Conservation (phyloP, 1,284 basidiomycete genomes). For the Microbotryum intermedium region DNA sequence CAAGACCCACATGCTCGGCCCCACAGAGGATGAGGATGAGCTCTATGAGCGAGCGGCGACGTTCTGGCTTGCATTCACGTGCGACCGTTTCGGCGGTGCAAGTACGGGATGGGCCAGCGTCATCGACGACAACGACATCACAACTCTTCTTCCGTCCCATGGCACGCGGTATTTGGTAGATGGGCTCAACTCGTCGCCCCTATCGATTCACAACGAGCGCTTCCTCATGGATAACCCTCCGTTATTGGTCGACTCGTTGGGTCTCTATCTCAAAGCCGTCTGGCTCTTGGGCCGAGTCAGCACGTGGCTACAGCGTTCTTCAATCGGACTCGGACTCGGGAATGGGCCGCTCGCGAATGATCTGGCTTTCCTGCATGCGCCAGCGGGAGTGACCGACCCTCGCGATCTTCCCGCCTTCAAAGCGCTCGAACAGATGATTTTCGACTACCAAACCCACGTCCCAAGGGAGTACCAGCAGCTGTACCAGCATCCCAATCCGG, state of each 20-base stretch:
- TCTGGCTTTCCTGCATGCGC: not conserved
- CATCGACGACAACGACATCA: slow-evolving; percentile 29
- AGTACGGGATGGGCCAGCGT: slow-evolving; percentile 30
- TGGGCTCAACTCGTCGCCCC: slow-evolving; percentile 11
- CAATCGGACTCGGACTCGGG: not conserved
- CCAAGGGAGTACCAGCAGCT: slow-evolving; percentile 7
- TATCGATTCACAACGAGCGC: slow-evolving; percentile 21
- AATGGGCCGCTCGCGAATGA: too few species aligned
- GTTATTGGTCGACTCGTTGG: slow-evolving; percentile 17
- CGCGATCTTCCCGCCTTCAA: slow-evolving; percentile 14
- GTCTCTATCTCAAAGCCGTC: slow-evolving; percentile 29
- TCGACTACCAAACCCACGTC: slow-evolving; percentile 2
- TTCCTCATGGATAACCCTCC: slow-evolving; percentile 29
- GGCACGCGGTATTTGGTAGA: not conserved
- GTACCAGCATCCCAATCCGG: slow-evolving; percentile 1
- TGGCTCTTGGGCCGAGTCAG: slow-evolving; percentile 24
- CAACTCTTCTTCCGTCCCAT: slow-evolving; percentile 24
- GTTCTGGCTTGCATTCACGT: slow-evolving; percentile 26
- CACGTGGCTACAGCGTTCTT: slow-evolving; percentile 16
- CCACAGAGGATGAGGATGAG: slow-evolving; percentile 16
- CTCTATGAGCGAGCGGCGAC: slow-evolving; percentile 16
- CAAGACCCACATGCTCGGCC: slow-evolving; percentile 15
- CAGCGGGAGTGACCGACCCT: not conserved
- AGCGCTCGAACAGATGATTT: slow-evolving; percentile 8
- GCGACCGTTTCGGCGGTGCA: slow-evolving; percentile 24